A percentile compares a stretch with the other conserved stretches of the same genome.
phyloP scores from a whole-genome alignment of 352 stramenopile species.

The Globisporangium barbulae region DNA sequence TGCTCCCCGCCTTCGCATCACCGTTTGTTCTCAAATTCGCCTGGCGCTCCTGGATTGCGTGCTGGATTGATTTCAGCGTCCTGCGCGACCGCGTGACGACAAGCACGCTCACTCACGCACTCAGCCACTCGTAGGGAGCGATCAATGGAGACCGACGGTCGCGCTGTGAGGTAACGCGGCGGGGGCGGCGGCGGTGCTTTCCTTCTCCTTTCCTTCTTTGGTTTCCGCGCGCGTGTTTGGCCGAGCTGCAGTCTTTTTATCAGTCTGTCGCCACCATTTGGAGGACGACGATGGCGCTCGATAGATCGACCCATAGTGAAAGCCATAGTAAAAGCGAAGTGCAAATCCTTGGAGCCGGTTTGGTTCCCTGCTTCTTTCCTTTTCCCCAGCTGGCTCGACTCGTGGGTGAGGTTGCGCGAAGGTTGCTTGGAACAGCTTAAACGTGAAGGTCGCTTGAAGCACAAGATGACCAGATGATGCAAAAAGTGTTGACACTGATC shows the following conservation, averaged over 20 bases:
- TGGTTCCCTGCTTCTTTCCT: slow-evolving; percentile 4
- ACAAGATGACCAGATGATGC: neutral
- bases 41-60: neutral
- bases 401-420: slow-evolving; percentile 15
- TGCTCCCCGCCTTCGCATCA: neutral
- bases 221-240: neutral
- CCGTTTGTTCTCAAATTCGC: neutral
- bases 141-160: neutral
- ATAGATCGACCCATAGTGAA: slow-evolving; percentile 3
- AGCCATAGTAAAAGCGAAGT: neutral
- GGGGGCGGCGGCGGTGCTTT: neutral
- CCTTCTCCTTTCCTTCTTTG: neutral
- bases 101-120: neutral
- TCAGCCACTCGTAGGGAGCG: neutral
- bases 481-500: neutral
- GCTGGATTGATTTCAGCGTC: neutral
- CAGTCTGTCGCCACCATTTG: neutral
- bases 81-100: neutral
- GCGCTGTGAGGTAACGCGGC: neutral
- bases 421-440: neutral
- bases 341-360: slow-evolving; percentile 33
- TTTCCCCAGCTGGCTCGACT: slow-evolving; percentile 7
- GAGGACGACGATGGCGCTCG: neutral
- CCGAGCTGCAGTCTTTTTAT: neutral
- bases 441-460: neutral